Base-by-base conservation (phyloP, 163 green algal species). In the Smithsoniella earleae region DNA sequence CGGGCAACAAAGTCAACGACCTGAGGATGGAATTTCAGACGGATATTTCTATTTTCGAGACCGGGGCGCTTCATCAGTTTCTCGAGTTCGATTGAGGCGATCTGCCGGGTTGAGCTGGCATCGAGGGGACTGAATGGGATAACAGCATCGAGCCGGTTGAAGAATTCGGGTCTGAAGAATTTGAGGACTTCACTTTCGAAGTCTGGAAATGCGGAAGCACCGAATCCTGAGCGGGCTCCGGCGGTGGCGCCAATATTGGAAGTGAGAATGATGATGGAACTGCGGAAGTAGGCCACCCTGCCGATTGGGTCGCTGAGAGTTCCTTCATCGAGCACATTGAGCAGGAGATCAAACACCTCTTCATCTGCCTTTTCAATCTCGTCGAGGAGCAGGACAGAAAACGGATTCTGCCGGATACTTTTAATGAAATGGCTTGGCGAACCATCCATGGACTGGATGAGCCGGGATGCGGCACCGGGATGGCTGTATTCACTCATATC, bases 121-220 rank as follows among this genome's bases (percentile, higher is more conserved):
- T 80, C 37, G 25, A 98, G 88, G 22, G 86, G 82, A 73, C 95
- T 82, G 76, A 98, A 98, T 20, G 95, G 89, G 73, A 96, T 92
- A 80, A 95, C 96, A 76, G 97, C 92, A 77, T 98, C 92, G 34
- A 98, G 85, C 45, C 92, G 84, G 82, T 98, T 98, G 64, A 98
- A 83, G 73, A 98, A 97, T 83, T 98, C 92, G 18, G 92, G 92
- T 43, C 91, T 81, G 88, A 96, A 96, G 66, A 88, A 74, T 1
- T 62, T 73, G 27, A 81, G 84, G 44, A 92, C 86, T 36, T 77
- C 75, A 18, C 36, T 45, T 76, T n/a, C n/a, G n/a, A n/a, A n/a
- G n/a, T n/a, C n/a, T n/a, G n/a, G n/a, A n/a, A n/a, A n/a, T n/a
- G n/a, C n/a, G n/a, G n/a, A n/a, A 86, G 85, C 28, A 89, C 84